phyloP scores from a whole-genome alignment of 805 yeast species.

The Metschnikowia vanudenii region DNA sequence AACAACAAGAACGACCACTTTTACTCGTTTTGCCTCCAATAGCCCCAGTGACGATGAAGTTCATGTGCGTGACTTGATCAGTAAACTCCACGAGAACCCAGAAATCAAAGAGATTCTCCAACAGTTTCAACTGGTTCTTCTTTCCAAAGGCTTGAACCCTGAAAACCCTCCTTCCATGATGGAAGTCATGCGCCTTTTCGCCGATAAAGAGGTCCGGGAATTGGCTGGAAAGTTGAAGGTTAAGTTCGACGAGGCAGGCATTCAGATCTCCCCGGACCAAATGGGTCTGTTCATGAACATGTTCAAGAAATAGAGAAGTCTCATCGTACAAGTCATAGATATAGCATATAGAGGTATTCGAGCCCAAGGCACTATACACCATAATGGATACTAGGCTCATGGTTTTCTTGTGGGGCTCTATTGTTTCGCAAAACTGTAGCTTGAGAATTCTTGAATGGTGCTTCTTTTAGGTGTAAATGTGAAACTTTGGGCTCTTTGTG shows the following conservation, averaged over 20 bases:
- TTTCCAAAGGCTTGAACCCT: constrained; percentile 32
- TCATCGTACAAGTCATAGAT: neutral
- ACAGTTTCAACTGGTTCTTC: constrained; percentile 32
- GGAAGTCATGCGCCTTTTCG: constrained; percentile 36
- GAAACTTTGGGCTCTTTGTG: no score
- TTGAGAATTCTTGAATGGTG: no score
- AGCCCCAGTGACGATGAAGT: constrained; percentile 10
- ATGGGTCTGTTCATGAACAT: constrained; percentile 29
- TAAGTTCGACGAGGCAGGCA: constrained; percentile 32
- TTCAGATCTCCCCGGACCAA: constrained; percentile 34
- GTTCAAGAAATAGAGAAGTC: constrained; percentile 14
- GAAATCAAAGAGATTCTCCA: constrained; percentile 29
- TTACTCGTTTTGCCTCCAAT: constrained; percentile 13
- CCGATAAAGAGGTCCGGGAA: constrained; percentile 36
- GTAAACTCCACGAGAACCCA: constrained; percentile 26
- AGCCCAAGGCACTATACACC: no score
- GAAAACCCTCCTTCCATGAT: constrained; percentile 35
- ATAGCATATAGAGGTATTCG: neutral
- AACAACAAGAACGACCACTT: neutral
- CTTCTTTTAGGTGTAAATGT: no score
- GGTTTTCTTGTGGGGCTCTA: no score
- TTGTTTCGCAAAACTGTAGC: no score
- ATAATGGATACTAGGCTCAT: no score
- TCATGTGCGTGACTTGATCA: constrained; percentile 20
- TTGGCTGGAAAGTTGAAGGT: constrained; percentile 28